Conservation (phyloP, 208 protist species). For the Trypanosoma lewisi region DNA sequence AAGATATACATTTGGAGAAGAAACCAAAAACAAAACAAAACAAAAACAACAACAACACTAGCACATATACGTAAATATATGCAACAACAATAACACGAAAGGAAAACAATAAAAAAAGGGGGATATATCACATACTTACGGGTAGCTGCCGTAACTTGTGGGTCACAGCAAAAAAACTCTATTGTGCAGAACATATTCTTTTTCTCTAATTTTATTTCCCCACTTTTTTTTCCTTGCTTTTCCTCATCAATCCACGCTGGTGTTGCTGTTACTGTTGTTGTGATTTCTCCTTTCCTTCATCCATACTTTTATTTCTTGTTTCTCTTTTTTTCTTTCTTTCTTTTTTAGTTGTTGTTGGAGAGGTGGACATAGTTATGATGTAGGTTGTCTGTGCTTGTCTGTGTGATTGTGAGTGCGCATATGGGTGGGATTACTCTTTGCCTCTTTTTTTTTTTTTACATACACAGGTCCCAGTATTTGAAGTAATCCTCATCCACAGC, state of each 20-base stretch:
- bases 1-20: no score
- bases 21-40: no score
- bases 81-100: constrained; percentile 1
- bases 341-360: no score
- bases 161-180: not conserved
- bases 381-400: no score
- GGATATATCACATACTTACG: constrained; percentile 2
- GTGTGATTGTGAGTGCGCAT: not conserved
- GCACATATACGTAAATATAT: constrained; percentile 6
- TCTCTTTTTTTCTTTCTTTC: not conserved
- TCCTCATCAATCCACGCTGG: not conserved
- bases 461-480: constrained; percentile 86
- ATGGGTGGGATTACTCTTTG: not conserved
- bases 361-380: no score
- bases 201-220: not conserved
- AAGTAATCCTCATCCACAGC: constrained; percentile 90
- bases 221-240: constrained; percentile 20
- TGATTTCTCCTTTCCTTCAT: not conserved
- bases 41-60: not conserved
- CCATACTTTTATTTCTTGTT: not conserved
- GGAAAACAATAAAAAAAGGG: constrained; percentile 24
- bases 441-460: constrained; percentile 31
- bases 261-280: not conserved
- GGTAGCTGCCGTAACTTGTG: constrained; percentile 4
- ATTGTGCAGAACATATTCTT: constrained; percentile 1